Conservation (phyloP, 176 grass and related monocot genomes). For the Carex parvula region DNA sequence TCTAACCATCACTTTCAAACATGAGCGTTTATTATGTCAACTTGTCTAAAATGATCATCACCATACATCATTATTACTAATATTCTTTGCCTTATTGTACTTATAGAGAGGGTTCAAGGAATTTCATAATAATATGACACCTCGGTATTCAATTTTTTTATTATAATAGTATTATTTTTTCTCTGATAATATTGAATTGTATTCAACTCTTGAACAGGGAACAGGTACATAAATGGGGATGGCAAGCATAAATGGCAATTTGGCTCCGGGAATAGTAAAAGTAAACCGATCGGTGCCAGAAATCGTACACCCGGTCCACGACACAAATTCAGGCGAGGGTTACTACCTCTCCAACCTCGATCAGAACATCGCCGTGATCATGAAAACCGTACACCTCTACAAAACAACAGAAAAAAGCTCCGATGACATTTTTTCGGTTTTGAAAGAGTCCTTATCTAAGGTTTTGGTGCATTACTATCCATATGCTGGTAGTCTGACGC, state of each 20-base stretch:
- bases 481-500: constrained; percentile 33
- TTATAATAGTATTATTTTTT: neutral
- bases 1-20: neutral
- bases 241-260: neutral
- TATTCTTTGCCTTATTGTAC: neutral
- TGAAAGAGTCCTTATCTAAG: constrained; percentile 40
- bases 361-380: constrained; percentile 48
- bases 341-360: constrained; percentile 60
- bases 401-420: neutral
- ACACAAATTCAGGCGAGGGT: constrained; percentile 13
- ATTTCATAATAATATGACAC: neutral
- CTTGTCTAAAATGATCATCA: too few relatives aligned
- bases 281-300: constrained; percentile 37
- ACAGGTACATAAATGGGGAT: constrained; percentile 16
- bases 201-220: neutral
- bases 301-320: constrained; percentile 24
- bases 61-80: too few relatives aligned
- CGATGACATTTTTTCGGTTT: neutral
- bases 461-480: constrained; percentile 52
- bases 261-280: neutral
- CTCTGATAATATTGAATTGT: neutral
- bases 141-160: neutral
- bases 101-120: neutral
- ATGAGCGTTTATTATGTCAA: neutral
- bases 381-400: constrained; percentile 67